Evolutionary conservation across 2,329 filamentous ascomycete genomes (phyloP).

Genomic region (Fusarium xylarioides): DNA sequence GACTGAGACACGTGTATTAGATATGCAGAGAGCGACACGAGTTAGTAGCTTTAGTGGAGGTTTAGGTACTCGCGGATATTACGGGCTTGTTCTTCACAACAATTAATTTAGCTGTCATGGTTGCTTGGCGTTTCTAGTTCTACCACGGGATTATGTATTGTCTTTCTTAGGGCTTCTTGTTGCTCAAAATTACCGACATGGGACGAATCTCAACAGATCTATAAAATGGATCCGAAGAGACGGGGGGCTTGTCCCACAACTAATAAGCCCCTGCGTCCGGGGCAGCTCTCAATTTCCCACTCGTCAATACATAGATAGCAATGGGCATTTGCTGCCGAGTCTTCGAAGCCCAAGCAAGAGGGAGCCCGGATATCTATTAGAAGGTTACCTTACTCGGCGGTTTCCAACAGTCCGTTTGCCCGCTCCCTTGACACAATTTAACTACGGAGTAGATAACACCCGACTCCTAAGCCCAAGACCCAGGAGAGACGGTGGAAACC

Average conservation of each 20-base stretch:
- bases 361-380: not conserved
- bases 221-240: slow-evolving; percentile 27
- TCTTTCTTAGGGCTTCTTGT: slow-evolving; percentile 13
- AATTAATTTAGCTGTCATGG: slow-evolving; percentile 26
- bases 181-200: slow-evolving; percentile 12
- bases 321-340: not conserved
- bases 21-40: not conserved
- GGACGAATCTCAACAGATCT: slow-evolving; percentile 38
- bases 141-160: slow-evolving; percentile 11
- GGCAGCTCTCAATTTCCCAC: slow-evolving; percentile 20
- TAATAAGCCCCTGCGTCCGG: slow-evolving; percentile 43
- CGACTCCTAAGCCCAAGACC: not conserved
- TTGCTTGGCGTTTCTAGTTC: slow-evolving; percentile 34
- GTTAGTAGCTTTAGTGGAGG: not conserved
- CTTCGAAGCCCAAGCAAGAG: not conserved
- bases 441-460: not conserved
- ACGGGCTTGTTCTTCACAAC: slow-evolving; percentile 3
- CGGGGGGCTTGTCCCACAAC: slow-evolving; percentile 36
- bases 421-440: slow-evolving; percentile 15
- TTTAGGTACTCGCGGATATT: slow-evolving; percentile 11
- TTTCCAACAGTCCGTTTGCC: not conserved
- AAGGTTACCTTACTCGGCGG: not conserved
- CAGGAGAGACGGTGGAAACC: slow-evolving; percentile 1
- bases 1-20: not conserved
- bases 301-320: not conserved